These are phyloP conservation scores for Striga hermonthica DNA, from an alignment of 305 asterid species.

Conservation along the genomic window DNA sequence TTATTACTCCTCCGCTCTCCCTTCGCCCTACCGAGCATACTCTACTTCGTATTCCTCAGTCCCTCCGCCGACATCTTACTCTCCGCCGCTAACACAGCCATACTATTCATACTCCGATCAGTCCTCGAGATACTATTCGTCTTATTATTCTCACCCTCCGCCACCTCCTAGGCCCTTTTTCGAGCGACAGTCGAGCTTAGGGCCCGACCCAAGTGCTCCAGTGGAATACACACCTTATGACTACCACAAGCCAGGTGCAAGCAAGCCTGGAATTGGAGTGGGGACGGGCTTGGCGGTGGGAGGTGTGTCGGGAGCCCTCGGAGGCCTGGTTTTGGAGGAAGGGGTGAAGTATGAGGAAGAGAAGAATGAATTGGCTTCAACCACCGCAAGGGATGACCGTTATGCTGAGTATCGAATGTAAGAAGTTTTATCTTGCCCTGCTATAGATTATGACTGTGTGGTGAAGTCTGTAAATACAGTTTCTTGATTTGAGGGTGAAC, in stretches of 20 bases:
- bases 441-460: conserved; percentile 25
- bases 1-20: conserved; percentile 57
- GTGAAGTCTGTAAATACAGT: conserved; percentile 29
- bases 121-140: conserved; percentile 50
- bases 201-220: conserved; percentile 78
- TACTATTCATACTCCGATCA: conserved; percentile 52
- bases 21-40: conserved; percentile 53
- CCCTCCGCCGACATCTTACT: conserved; percentile 44
- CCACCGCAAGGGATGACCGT: conserved; percentile 47
- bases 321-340: conserved; percentile 71
- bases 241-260: conserved; percentile 48
- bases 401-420: conserved; percentile 46
- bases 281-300: conserved; percentile 75
- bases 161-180: conserved; percentile 47
- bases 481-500: conserved; percentile 18
- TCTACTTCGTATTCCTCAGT: conserved; percentile 39
- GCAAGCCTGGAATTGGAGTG: conserved; percentile 44
- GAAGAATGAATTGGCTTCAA: conserved; percentile 40
- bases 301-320: conserved; percentile 58
- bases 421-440: conserved; percentile 1
- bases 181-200: conserved; percentile 54
- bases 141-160: conserved; percentile 51
- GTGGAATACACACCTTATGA: conserved; percentile 68
- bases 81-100: conserved; percentile 44
- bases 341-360: conserved; percentile 63